A percentile compares a stretch with the other conserved stretches of the same genome.
phyloP scores from a whole-genome alignment of 2,329 filamentous ascomycete genomes.

The Paraphaeosphaeria minitans region DNA sequence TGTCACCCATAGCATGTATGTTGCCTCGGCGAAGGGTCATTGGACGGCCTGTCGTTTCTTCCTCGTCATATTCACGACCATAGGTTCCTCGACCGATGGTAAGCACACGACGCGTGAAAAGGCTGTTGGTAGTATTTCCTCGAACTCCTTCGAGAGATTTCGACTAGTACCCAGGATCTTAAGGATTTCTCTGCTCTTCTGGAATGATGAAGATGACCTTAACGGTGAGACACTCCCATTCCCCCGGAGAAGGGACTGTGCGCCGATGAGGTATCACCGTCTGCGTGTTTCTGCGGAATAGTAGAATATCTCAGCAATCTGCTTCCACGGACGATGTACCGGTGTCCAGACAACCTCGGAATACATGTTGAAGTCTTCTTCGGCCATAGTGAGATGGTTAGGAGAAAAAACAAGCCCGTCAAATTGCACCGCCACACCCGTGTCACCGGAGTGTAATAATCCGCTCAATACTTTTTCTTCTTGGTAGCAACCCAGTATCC shows the following conservation, averaged over 20 bases:
- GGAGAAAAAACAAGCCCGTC: constrained; percentile 15
- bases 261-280: background rate
- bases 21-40: constrained; percentile 12
- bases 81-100: constrained; percentile 4
- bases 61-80: constrained; percentile 12
- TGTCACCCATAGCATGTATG: constrained; percentile 25
- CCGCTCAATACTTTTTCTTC: background rate
- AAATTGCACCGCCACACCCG: constrained; percentile 13
- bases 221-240: constrained; percentile 11
- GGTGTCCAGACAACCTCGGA: constrained; percentile 15
- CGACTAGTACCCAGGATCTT: constrained; percentile 8
- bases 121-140: background rate
- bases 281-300: too few relatives aligned
- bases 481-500: too few relatives aligned
- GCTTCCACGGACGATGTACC: background rate
- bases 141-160: background rate
- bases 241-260: constrained; percentile 10
- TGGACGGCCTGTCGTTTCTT: constrained; percentile 6
- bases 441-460: background rate
- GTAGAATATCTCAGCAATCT: background rate
- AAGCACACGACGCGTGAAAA: background rate
- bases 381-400: constrained; percentile 10
- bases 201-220: constrained; percentile 5
- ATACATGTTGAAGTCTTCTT: constrained; percentile 21
- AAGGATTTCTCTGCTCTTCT: background rate